Conservation (phyloP, 1,284 basidiomycete species). For the Ceratorhiza oryzae-sativae region DNA sequence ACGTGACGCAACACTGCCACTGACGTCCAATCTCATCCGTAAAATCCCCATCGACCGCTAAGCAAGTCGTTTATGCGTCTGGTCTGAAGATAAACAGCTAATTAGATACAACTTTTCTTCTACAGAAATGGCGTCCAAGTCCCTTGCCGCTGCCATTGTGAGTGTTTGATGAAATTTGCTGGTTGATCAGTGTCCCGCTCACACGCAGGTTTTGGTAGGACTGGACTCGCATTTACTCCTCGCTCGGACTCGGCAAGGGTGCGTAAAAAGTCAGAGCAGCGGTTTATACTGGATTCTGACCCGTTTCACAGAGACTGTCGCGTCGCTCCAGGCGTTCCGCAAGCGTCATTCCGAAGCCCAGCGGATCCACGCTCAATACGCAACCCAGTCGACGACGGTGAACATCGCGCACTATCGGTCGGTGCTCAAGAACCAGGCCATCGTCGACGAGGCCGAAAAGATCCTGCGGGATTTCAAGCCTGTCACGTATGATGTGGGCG, state of each 20-base stretch:
- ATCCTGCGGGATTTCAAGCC: conserved; percentile 91
- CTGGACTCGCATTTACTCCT: conserved; percentile 89
- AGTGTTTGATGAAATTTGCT: conserved; percentile 40
- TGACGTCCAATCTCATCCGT: conserved; percentile 3
- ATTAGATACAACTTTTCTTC: background rate
- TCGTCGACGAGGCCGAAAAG: conserved; percentile 94
- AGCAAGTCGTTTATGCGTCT: conserved; percentile 12
- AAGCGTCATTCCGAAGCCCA: conserved; percentile 92
- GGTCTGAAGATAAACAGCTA: background rate
- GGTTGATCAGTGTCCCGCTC: conserved; percentile 28
- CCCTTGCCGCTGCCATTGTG: conserved; percentile 77
- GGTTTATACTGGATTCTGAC: background rate
- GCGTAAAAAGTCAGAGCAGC: conserved; percentile 43
- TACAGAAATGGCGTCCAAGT: conserved; percentile 79
- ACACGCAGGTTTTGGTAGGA: conserved; percentile 62
- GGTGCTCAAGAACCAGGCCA: conserved; percentile 89
- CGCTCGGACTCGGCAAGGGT: conserved; percentile 94
- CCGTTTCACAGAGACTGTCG: conserved; percentile 74
- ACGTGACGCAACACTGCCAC: conserved; percentile 35
- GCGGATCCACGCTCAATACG: conserved; percentile 73
- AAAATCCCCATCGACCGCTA: conserved; percentile 33
- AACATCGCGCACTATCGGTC: conserved; percentile 93
- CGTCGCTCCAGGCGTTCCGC: conserved; percentile 92
- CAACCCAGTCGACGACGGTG: conserved; percentile 77
- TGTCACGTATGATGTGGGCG: conserved; percentile 90